Conservation (phyloP, 176 grass and related monocot species). For the Aechmea fasciata region DNA sequence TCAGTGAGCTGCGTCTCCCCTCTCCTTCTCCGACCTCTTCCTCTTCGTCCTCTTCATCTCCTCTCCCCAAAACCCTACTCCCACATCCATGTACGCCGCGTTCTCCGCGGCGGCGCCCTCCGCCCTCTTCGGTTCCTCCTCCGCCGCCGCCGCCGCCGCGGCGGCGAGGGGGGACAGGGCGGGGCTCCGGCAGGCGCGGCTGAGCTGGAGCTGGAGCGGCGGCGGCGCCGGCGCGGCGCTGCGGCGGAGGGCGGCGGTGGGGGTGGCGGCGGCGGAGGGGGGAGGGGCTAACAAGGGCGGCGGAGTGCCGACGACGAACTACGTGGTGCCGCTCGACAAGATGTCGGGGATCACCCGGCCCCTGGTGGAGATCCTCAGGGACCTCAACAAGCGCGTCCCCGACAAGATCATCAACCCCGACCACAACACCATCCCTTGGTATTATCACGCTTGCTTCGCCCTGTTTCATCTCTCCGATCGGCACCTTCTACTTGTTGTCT, state of each 20-base stretch:
- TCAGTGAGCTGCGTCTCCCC: background rate
- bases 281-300: slow-evolving; percentile 19
- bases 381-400: slow-evolving; percentile 97
- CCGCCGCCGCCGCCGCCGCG: background rate
- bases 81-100: too few relatives aligned
- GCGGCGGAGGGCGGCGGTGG: slow-evolving; percentile 10
- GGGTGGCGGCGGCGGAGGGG: slow-evolving; percentile 6
- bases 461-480: background rate
- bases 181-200: slow-evolving; percentile 6
- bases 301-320: slow-evolving; percentile 71
- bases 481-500: too few relatives aligned
- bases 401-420: slow-evolving; percentile 87
- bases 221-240: background rate
- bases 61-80: background rate
- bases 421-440: slow-evolving; percentile 66
- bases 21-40: background rate
- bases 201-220: slow-evolving; percentile 7
- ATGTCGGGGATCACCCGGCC: slow-evolving; percentile 59
- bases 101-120: background rate
- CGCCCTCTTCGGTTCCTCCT: slow-evolving; percentile 4
- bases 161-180: slow-evolving; percentile 37
- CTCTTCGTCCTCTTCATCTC: background rate
- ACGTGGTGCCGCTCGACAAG: slow-evolving; percentile 88
- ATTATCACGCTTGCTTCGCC: background rate
- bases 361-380: slow-evolving; percentile 89